Evolutionary conservation across 2,329 filamentous ascomycete species (phyloP).

Genomic region (Triangularia setosa): DNA sequence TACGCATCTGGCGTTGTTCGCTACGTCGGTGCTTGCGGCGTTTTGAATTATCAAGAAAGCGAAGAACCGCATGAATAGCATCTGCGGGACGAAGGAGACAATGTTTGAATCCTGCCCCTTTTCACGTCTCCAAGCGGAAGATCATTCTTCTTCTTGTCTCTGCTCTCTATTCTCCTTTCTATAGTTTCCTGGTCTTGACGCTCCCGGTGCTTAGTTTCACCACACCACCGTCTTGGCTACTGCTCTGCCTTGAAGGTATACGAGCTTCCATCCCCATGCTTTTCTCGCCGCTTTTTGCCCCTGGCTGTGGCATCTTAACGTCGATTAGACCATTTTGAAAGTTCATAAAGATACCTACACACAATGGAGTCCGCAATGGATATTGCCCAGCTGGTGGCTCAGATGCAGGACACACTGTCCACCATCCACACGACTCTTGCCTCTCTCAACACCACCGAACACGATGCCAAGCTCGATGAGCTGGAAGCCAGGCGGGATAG

Average conservation of each 20-base stretch:
- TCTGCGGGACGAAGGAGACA: not conserved
- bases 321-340: not conserved
- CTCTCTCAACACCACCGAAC: slow-evolving; percentile 31
- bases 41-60: not conserved
- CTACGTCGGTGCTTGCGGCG: not conserved
- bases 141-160: not conserved
- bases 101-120: not conserved
- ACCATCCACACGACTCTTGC: slow-evolving; percentile 37
- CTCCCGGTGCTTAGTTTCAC: too few species aligned
- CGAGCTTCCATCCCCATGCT: not conserved
- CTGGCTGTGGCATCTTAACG: not conserved
- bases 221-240: not conserved
- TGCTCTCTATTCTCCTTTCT: not conserved
- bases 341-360: not conserved
- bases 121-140: not conserved
- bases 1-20: not conserved
- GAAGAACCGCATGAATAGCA: slow-evolving; percentile 4
- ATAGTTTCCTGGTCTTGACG: not conserved
- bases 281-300: not conserved
- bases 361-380: slow-evolving; percentile 27
- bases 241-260: not conserved
- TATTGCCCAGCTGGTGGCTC: slow-evolving; percentile 37
- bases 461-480: slow-evolving; percentile 36
- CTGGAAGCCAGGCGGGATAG: slow-evolving; percentile 38
- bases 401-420: slow-evolving; percentile 42